Conservation (phyloP, 768 basidiomycete genomes). For the Amanita phalloides region DNA sequence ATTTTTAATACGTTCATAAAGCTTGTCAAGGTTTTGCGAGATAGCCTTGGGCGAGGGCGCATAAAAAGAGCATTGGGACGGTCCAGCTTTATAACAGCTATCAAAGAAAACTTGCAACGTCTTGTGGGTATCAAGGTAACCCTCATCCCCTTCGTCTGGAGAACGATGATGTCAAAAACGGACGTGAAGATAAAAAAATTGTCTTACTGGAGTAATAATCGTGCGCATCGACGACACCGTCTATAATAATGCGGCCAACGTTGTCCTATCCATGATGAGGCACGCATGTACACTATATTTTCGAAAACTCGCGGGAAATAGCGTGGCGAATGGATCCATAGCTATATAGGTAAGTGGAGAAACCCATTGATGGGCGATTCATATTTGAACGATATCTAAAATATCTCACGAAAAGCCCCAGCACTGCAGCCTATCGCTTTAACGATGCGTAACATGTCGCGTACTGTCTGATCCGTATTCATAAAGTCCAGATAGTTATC, state of each 20-base stretch:
- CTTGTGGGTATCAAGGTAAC: constrained; percentile 27
- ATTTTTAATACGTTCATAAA: constrained; percentile 14
- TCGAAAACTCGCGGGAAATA: constrained; percentile 11
- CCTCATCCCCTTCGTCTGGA: constrained; percentile 23
- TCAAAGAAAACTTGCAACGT: constrained; percentile 23
- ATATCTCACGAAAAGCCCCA: constrained; percentile 20
- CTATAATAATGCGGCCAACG: constrained; percentile 25
- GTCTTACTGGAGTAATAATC: constrained; percentile 26
- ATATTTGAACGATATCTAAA: not conserved
- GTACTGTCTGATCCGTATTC: constrained; percentile 26
- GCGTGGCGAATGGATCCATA: constrained; percentile 14
- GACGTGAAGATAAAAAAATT: not conserved
- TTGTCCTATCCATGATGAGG: constrained; percentile 13
- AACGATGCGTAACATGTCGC: constrained; percentile 25
- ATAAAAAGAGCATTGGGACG: constrained; percentile 25
- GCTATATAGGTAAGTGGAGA: not conserved
- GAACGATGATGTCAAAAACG: not conserved
- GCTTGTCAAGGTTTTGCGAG: constrained; percentile 20
- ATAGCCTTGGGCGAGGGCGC: constrained; percentile 23
- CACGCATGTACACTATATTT: not conserved
- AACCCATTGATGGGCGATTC: not conserved
- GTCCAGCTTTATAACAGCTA: constrained; percentile 26
- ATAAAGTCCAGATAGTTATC: constrained; percentile 19
- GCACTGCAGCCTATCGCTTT: constrained; percentile 6
- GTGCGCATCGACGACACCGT: constrained; percentile 30